Evolutionary conservation across 2,329 filamentous ascomycete genomes (phyloP).

Genomic region (Decorospora gaudefroyi): DNA sequence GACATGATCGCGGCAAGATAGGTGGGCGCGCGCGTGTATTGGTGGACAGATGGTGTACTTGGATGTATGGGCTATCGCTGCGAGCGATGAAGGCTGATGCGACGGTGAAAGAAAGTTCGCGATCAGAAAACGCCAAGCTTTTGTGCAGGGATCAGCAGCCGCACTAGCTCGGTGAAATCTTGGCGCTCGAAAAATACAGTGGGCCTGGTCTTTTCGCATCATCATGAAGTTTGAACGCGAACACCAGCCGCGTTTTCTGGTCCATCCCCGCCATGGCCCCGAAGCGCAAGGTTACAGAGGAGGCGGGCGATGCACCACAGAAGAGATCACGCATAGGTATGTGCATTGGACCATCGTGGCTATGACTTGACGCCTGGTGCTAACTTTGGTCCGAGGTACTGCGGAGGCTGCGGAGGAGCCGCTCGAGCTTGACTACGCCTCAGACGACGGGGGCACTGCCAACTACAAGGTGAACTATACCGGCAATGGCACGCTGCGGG

Average conservation of each 20-base stretch:
- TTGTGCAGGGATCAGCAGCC: conserved; percentile 18
- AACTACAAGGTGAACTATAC: conserved; percentile 37
- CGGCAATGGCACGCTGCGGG: conserved; percentile 34
- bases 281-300: conserved; percentile 35
- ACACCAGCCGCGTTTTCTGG: conserved; percentile 15
- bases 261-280: conserved; percentile 27
- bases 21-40: background rate
- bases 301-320: conserved; percentile 3
- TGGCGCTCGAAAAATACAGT: conserved; percentile 28
- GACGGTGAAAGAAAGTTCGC: conserved; percentile 22
- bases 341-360: background rate
- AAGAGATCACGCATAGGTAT: conserved; percentile 40
- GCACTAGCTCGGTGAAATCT: conserved; percentile 26
- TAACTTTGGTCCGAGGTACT: conserved; percentile 14
- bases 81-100: conserved; percentile 14
- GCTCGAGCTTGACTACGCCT: conserved; percentile 21
- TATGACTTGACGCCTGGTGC: conserved; percentile 9
- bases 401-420: conserved; percentile 17
- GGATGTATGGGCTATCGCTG: conserved; percentile 5
- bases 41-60: background rate
- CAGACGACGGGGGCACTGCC: conserved; percentile 31
- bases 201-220: conserved; percentile 7
- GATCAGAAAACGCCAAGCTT: conserved; percentile 22
- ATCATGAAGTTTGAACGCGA: conserved; percentile 7
- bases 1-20: conserved; percentile 45